Evolutionary conservation across 2,329 filamentous ascomycete genomes (phyloP).

Genomic region (Ophiostoma quercus): DNA sequence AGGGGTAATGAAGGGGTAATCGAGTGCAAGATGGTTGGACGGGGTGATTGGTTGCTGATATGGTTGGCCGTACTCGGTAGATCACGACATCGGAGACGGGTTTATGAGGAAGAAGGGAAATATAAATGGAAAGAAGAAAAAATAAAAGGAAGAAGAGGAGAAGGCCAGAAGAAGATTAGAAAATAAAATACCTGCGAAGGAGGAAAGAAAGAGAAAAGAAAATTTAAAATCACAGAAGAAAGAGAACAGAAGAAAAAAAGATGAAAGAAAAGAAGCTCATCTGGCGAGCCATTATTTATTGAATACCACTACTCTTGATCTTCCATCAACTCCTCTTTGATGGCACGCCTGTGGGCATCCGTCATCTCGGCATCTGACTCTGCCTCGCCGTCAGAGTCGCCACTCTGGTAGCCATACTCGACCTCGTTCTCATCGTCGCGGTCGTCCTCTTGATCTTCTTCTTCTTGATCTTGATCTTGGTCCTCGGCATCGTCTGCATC

Average conservation of each 20-base stretch:
- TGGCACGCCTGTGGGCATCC: conserved; percentile 4
- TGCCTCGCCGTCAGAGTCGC: conserved; percentile 20
- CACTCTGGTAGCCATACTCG: conserved; percentile 21
- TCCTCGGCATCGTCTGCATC: conserved; percentile 16
- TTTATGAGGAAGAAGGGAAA: too few relatives aligned
- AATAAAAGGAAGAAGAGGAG: background rate
- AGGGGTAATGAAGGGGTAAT: background rate
- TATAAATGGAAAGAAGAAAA: background rate
- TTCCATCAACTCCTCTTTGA: conserved; percentile 22
- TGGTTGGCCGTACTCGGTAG: background rate
- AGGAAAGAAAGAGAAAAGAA: background rate
- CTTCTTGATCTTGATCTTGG: conserved; percentile 15
- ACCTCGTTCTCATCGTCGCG: conserved; percentile 21
- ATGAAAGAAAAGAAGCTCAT: background rate
- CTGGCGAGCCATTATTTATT: background rate
- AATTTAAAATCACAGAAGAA: background rate
- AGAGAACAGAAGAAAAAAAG: background rate
- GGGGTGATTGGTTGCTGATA: background rate
- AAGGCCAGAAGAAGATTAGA: too few relatives aligned
- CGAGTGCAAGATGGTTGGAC: background rate
- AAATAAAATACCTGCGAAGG: background rate
- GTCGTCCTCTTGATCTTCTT: conserved; percentile 17
- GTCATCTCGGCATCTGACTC: conserved; percentile 18
- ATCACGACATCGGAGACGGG: too few relatives aligned
- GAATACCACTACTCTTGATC: background rate